Conservation (phyloP, 2,329 filamentous ascomycete species). For the Cladosporium velox region DNA sequence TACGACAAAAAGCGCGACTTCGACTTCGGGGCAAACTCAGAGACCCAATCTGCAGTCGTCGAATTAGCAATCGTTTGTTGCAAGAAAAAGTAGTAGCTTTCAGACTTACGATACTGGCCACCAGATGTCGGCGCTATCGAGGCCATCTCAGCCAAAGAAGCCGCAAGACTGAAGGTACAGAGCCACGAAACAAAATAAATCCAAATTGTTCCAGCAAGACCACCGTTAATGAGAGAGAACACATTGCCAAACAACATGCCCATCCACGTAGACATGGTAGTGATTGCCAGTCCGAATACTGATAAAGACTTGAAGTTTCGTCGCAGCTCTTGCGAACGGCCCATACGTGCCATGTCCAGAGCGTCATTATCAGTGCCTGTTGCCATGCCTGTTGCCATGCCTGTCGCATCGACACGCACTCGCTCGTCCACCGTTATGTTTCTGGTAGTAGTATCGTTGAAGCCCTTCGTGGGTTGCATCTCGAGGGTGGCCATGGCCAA, state of each 20-base stretch:
- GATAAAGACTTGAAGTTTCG: constrained; percentile 34
- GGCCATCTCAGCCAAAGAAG: constrained; percentile 37
- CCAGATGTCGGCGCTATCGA: constrained; percentile 37
- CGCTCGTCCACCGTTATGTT: not conserved
- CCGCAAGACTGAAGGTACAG: constrained; percentile 33
- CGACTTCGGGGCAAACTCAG: constrained; percentile 34
- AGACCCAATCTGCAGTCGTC: constrained; percentile 30
- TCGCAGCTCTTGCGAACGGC: constrained; percentile 32
- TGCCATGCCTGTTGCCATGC: not conserved
- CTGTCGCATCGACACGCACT: constrained; percentile 5
- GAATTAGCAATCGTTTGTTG: not conserved
- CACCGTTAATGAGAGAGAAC: constrained; percentile 35
- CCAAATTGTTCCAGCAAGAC: constrained; percentile 24
- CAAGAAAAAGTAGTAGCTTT: too few relatives aligned
- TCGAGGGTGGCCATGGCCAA: not conserved
- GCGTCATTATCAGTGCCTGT: too few relatives aligned
- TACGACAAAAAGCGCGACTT: constrained; percentile 32
- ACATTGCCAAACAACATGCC: constrained; percentile 34
- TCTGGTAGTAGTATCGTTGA: not conserved
- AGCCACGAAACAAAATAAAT: constrained; percentile 34
- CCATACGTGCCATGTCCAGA: constrained; percentile 34
- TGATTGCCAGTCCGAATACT: constrained; percentile 34
- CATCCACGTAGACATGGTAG: constrained; percentile 36
- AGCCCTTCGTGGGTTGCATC: constrained; percentile 5
- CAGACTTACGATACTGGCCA: constrained; percentile 28